A percentile compares a stretch with the other conserved stretches of the same genome.
These are phyloP conservation scores for Cordyceps pruinosa DNA, from an alignment of 2,329 filamentous ascomycete species.

Conservation along the genomic window DNA sequence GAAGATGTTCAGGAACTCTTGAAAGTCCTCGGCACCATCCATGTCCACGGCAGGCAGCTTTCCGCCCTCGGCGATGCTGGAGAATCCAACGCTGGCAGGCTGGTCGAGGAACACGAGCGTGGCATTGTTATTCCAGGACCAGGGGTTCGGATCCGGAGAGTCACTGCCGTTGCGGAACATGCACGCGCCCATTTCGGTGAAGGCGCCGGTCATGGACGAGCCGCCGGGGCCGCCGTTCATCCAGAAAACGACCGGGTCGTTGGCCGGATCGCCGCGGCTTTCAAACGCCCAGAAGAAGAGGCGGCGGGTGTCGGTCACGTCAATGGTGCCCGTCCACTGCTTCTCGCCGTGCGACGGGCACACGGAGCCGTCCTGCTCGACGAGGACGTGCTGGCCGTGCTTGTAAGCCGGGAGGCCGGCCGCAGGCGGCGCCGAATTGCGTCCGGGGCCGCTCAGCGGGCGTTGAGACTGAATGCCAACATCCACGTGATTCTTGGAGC, in stretches of 20 bases:
- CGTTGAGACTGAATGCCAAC: neutral
- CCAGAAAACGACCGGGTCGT: slow-evolving; percentile 41
- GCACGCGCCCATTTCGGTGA: slow-evolving; percentile 17
- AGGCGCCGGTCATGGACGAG: slow-evolving; percentile 14
- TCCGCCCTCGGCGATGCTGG: slow-evolving; percentile 27
- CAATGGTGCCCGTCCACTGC: slow-evolving; percentile 19
- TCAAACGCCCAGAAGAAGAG: slow-evolving; percentile 24
- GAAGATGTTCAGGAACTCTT: slow-evolving; percentile 42
- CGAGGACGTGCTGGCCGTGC: slow-evolving; percentile 13
- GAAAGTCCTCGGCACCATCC: slow-evolving; percentile 40
- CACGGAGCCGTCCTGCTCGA: slow-evolving; percentile 10
- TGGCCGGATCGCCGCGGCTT: slow-evolving; percentile 19
- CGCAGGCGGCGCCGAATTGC: neutral
- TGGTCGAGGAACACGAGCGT: slow-evolving; percentile 39
- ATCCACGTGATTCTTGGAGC: neutral
- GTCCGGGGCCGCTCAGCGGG: neutral
- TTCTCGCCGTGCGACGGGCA: slow-evolving; percentile 16
- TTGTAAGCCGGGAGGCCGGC: slow-evolving; percentile 7
- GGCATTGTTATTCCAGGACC: slow-evolving; percentile 20
- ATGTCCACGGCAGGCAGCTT: slow-evolving; percentile 31
- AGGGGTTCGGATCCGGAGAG: slow-evolving; percentile 13
- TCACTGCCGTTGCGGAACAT: slow-evolving; percentile 8
- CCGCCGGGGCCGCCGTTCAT: slow-evolving; percentile 25
- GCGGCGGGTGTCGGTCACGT: slow-evolving; percentile 14
- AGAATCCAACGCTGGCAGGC: slow-evolving; percentile 55